Base-by-base conservation (phyloP, 169 alveolate genomes). In the Eimeria maxima region DNA sequence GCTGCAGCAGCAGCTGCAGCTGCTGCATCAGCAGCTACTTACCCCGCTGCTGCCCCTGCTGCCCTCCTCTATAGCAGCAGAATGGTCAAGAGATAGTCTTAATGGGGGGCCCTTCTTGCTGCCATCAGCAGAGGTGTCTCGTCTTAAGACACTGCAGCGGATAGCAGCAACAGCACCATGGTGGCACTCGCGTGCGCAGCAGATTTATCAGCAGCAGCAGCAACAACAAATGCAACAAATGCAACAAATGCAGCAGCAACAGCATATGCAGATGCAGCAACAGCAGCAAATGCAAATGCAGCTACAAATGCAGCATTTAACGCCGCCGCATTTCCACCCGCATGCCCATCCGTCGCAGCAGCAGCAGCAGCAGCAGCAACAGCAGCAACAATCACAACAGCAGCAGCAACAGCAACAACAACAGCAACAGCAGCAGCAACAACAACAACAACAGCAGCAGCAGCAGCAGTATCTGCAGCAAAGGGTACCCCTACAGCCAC, bases 161-260 rank as follows among this genome's bases (percentile, higher is more conserved):
- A 55, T 91, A 24, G 95, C 95, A 0, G 81, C 91, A 24, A 57
- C 71, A 33, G 83, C 95, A 11, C 95, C 95, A 22, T 91, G 91
- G 91, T 91, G 65, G 63, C 83, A 91, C 47, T 22, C 83, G 44
- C 33, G 55, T 8, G 95, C 95, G 38, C 81, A 60, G 63, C 76
- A 73, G 89, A 29, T 44, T 8, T 83, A 29, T 38, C 27, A 53
- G 60, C 95, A 42, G 44, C 89, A 47, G 65, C 95, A 90, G 60
- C 76, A 27, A 8, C 88, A 65, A 44, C 80, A 67, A 89, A 42
- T 24, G 81, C 81, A n/a, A 16, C 63, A 53, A 53, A 53, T 53
- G 63, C 63, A 53, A 2, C 63, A 53, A 13, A 53, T 60, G 69
- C 69, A 60, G n/a, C 69, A 60, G 69, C 69, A 60, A 18, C 69